phyloP scores from a whole-genome alignment of 2,329 filamentous ascomycete genomes.

The Xylariales sp. region DNA sequence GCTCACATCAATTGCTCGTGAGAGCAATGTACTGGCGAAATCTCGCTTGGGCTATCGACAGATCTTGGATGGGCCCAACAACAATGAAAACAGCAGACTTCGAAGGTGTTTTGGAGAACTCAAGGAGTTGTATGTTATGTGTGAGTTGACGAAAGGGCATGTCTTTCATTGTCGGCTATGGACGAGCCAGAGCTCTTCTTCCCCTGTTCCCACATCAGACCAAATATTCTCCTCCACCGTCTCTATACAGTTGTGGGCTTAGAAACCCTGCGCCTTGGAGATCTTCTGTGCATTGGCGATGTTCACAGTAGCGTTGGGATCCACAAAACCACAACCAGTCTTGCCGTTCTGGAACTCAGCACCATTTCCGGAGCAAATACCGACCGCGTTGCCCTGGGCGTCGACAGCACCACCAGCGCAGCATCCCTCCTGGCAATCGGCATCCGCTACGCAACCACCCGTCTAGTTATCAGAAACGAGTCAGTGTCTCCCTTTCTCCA shows the following conservation, averaged over 20 bases:
- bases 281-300: conserved; percentile 26
- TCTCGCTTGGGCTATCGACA: neutral
- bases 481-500: too few species aligned
- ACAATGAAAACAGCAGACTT: neutral
- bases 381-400: conserved; percentile 22
- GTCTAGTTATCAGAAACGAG: too few species aligned
- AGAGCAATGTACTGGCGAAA: conserved; percentile 1
- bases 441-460: conserved; percentile 29
- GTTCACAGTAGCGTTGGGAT: conserved; percentile 27
- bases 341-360: conserved; percentile 32
- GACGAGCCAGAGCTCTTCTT: neutral
- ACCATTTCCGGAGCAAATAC: conserved; percentile 30
- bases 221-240: neutral
- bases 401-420: conserved; percentile 17
- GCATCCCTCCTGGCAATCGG: conserved; percentile 29
- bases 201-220: neutral
- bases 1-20: neutral
- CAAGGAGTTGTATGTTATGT: neutral
- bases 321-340: conserved; percentile 31
- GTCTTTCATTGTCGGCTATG: neutral
- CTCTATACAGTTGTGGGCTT: conserved; percentile 6
- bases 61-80: neutral
- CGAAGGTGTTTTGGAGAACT: neutral
- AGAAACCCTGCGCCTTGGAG: conserved; percentile 31
- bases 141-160: neutral